Base-by-base conservation (phyloP, 257 asterid species). In the Solanum lycopersicoides region DNA sequence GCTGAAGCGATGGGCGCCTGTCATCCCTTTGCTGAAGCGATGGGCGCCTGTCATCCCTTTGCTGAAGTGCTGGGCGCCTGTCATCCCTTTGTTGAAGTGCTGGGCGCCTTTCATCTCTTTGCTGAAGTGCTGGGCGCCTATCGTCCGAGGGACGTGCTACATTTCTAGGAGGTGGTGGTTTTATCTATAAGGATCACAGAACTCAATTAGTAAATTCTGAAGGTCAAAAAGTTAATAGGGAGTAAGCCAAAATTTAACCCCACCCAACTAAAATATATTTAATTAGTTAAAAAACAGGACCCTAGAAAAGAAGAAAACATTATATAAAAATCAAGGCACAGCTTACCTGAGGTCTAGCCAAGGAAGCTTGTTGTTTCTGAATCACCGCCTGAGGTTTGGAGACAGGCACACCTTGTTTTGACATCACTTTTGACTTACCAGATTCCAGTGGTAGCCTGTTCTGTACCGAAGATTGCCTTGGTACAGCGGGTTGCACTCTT, bases 301-400 rank as follows among this genome's bases (percentile, higher is more conserved):
- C 45, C 15, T 45, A 79, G 28, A 28, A 79, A 79, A 45, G 65
- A 14, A 79, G 16, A 65, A 79, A 45, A 10, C 44, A 80, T 5
- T 47, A 50, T 2, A 50, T 47, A 80, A 50, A 76, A n/a, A 13
- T 39, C 35, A 76, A 76, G 83, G 60, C 59, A 76, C 35, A 13
- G 60, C 60, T 47, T 86, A 91, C 93, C 92, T 88, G 91, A 13
- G 92, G 85, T 88, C 68, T 91, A 47, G 84, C 42, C 69, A 89
- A 89, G 86, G 94, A 91, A 87, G 90, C 79, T 30, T 90, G 37
- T n/a, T n/a, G n/a, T 87, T 90, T 94, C 20, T 90, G 85, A 30
- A 88, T 32, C 45, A 80, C 88, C 32, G 89, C 96, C 94, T 91
- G 94, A 87, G 83, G 89, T 73, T 89, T 92, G 50, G 95, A 89